Conservation (phyloP, 2,329 filamentous ascomycete genomes). For the Calonectria montana region DNA sequence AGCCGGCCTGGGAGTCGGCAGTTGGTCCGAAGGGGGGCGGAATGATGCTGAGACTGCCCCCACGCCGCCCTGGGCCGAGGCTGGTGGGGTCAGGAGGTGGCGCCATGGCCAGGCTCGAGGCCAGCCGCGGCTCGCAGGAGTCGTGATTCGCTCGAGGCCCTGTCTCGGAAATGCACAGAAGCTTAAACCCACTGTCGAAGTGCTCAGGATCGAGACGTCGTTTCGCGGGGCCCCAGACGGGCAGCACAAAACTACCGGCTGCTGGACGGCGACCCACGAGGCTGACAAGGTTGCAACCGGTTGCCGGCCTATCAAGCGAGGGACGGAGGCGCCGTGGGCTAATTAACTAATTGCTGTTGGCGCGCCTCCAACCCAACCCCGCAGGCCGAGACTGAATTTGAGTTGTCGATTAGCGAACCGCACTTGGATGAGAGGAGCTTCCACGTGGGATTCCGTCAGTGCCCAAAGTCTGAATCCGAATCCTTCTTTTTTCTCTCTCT, state of each 20-base stretch:
- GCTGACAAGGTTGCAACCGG: background rate
- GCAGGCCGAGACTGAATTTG: background rate
- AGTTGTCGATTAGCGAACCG: constrained; percentile 1
- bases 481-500: background rate
- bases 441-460: background rate
- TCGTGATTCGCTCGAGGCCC: background rate
- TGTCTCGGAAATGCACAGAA: background rate
- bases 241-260: background rate
- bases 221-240: too few species aligned
- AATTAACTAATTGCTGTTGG: background rate
- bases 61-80: background rate
- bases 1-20: background rate
- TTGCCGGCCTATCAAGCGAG: background rate
- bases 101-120: background rate
- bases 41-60: background rate
- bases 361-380: background rate
- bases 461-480: background rate
- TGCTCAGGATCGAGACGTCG: background rate
- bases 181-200: background rate
- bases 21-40: background rate
- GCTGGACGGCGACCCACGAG: background rate
- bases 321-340: background rate
- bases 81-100: background rate
- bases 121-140: background rate
- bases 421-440: background rate